Percentiles rank a stretch among this genome's conserved stretches.
These are phyloP conservation scores for Lichtheimia hyalospora DNA, from an alignment of 371 early-diverging fungal genomes.

Conservation along the genomic window DNA sequence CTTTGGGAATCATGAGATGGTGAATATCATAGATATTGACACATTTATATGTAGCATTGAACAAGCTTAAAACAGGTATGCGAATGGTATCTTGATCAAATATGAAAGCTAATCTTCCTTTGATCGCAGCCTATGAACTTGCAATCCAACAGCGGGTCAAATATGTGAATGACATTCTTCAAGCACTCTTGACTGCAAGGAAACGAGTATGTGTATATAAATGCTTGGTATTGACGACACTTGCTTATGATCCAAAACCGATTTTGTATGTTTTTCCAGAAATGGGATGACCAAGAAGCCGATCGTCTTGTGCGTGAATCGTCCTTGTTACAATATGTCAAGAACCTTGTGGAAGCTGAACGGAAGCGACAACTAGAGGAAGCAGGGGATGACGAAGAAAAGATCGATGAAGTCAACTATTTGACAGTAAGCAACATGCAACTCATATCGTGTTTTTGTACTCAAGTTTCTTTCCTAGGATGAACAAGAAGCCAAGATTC, in stretches of 20 bases:
- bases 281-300: conserved; percentile 67
- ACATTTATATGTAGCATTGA: conserved; percentile 36
- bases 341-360: conserved; percentile 58
- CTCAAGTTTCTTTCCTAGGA: conserved; percentile 21
- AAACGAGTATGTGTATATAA: conserved; percentile 28
- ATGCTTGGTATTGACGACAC: not conserved
- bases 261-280: conserved; percentile 13
- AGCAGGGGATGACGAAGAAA: conserved; percentile 26
- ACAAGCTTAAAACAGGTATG: conserved; percentile 55
- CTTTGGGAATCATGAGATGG: not conserved
- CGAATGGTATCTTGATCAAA: not conserved
- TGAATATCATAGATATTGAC: not conserved
- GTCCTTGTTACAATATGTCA: conserved; percentile 64
- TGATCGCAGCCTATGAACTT: conserved; percentile 43
- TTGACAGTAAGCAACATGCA: conserved; percentile 24
- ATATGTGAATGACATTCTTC: conserved; percentile 60
- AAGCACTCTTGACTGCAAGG: conserved; percentile 55
- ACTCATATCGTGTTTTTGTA: no score
- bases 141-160: conserved; percentile 59
- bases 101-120: no score
- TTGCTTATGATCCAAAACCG: not conserved
- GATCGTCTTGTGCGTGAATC: conserved; percentile 59
- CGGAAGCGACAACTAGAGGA: conserved; percentile 28
- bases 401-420: conserved; percentile 38
- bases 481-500: conserved; percentile 33